These are phyloP conservation scores for Diophrys appendiculata DNA, from an alignment of 73 alveolate species.

Conservation along the genomic window DNA sequence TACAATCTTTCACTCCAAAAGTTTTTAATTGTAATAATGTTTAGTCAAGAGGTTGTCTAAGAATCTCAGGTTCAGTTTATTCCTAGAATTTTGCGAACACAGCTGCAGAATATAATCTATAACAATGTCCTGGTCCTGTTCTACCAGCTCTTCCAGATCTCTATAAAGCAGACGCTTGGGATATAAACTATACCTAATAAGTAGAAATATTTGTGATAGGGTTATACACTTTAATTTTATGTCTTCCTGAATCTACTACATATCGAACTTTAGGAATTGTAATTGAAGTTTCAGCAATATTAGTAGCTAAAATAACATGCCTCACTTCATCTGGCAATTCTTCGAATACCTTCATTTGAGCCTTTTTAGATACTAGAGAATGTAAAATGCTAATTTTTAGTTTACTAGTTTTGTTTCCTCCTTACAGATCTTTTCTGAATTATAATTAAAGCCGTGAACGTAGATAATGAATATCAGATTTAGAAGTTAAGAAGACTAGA, in stretches of 20 bases:
- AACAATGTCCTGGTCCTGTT: constrained; percentile 98
- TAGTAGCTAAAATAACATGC: constrained; percentile 92
- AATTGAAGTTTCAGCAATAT: constrained; percentile 98
- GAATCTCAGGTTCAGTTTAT: constrained; percentile 93
- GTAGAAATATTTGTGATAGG: constrained; percentile 76
- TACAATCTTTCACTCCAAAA: constrained; percentile 88
- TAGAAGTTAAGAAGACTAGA: constrained; percentile 93
- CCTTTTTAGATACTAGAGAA: constrained; percentile 84
- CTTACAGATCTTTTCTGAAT: constrained; percentile 55
- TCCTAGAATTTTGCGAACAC: constrained; percentile 82
- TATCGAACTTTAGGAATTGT: constrained; percentile 96
- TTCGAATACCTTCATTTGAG: constrained; percentile 85
- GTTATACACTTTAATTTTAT: constrained; percentile 87
- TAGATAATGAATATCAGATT: constrained; percentile 89
- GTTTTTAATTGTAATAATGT: constrained; percentile 87
- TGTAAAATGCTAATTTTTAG: constrained; percentile 37
- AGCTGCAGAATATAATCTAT: constrained; percentile 94
- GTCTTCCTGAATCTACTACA: constrained; percentile 97
- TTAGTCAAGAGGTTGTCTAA: constrained; percentile 85
- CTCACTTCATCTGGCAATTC: constrained; percentile 80
- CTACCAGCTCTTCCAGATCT: constrained; percentile 99
- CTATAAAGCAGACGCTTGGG: constrained; percentile 95
- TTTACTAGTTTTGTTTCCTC: constrained; percentile 20
- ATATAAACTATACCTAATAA: constrained; percentile 85
- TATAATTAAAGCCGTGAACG: constrained; percentile 77